phyloP scores from a whole-genome alignment of 1,139 yeast species.

The Lizanozyma gosingica region DNA sequence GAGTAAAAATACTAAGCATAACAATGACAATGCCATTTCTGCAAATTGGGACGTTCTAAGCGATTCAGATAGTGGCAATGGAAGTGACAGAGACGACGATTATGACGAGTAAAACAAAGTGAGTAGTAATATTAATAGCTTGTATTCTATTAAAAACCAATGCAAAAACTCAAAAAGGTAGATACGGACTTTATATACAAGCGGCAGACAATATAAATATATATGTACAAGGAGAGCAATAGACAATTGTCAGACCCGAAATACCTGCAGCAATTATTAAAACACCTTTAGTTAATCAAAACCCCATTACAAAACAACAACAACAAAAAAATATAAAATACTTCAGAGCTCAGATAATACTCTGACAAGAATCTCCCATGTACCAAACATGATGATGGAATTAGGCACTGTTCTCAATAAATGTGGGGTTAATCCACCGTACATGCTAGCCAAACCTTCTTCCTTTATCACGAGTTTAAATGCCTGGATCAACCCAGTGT shows the following conservation, averaged over 20 bases:
- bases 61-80: neutral
- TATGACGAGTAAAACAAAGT: too few relatives aligned
- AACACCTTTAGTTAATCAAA: neutral
- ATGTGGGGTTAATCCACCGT: conserved; percentile 97
- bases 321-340: neutral
- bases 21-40: neutral
- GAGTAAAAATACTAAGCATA: neutral
- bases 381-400: conserved; percentile 97
- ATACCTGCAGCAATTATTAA: conserved; percentile 1
- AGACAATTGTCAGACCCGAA: neutral
- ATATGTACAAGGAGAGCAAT: conserved; percentile 1
- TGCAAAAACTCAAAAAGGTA: neutral
- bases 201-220: neutral
- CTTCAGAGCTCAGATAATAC: conserved; percentile 33
- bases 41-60: neutral
- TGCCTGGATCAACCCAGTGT: conserved; percentile 83
- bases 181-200: neutral
- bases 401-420: conserved; percentile 94
- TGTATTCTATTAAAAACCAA: too few relatives aligned
- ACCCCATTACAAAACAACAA: neutral
- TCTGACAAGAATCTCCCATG: conserved; percentile 91
- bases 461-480: conserved; percentile 76
- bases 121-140: too few relatives aligned
- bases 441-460: conserved; percentile 89
- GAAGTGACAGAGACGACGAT: conserved; percentile 1